Evolutionary conservation across 257 asterid species (phyloP), one percentile per base, ranked within the genome.

Genomic region (Solanum medicagineum): DNA sequence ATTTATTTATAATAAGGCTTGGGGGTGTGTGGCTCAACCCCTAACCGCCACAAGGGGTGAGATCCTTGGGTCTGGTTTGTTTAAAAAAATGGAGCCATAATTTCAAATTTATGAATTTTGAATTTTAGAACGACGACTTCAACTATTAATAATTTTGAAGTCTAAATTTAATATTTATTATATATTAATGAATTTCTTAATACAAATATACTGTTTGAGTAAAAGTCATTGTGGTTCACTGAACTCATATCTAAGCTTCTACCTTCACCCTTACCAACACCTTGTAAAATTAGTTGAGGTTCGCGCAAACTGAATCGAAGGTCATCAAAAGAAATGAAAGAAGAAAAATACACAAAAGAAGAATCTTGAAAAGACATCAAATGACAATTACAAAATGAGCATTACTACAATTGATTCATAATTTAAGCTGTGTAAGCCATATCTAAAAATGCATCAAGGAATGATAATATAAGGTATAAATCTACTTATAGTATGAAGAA

Each of bases 401-500:
- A 51, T 79, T 53, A 26, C 47, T 51, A 16, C 16, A 53, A 26
- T 26, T 24, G 63, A 77, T 77, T 51, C 63, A 77, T 77, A 53
- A 53, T 79, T 29, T 53, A 79, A 53, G 26, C 47, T 26, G 22
- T 77, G 63, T 9, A 51, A 26, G 47, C 47, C 47, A 77, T 26
- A 53, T 17, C n/a, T 77, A 24, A 77, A 77, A 26, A 51, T 51
- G 63, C 63, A 51, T 22, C 81, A 22, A 47, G 82, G 2, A 3
- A 74, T 53, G 17, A 26, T 26, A 53, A 79, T 53, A 3, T 79
- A 79, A 51, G 47, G 83, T 79, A 79, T 51, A 79, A 75, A 79
- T 79, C 83, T 54, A 79, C 63, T 53, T 29, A 75, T 26, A 79
- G 60, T 53, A 77, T 77, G 63, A 26, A 74, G 10, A 74, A 65